Evolutionary conservation across 2,329 filamentous ascomycete genomes (phyloP).

Genomic region (Zymoseptoria pseudotritici): DNA sequence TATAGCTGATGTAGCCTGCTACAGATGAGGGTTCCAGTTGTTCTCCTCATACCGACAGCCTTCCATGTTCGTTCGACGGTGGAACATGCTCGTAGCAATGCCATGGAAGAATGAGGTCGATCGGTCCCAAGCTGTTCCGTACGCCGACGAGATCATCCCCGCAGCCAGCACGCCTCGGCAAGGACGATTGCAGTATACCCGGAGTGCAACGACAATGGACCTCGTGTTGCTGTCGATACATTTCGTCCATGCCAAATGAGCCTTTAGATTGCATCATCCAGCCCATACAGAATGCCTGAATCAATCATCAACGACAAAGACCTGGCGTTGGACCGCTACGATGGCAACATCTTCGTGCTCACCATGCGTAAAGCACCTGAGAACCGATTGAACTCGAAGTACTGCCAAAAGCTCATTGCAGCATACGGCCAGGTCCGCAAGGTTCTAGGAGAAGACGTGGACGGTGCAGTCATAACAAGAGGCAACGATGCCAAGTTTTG

Average conservation of each 20-base stretch:
- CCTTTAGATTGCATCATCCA: neutral
- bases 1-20: neutral
- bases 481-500: constrained; percentile 46
- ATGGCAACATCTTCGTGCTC: constrained; percentile 44
- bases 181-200: neutral
- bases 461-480: constrained; percentile 47
- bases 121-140: neutral
- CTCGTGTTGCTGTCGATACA: neutral
- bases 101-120: too few relatives aligned
- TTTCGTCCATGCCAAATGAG: neutral
- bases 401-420: constrained; percentile 47
- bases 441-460: constrained; percentile 40
- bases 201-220: neutral
- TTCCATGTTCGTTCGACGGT: neutral
- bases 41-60: neutral
- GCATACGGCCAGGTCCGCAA: constrained; percentile 43
- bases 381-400: constrained; percentile 45
- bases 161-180: constrained; percentile 1
- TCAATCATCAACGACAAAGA: constrained; percentile 34
- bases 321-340: constrained; percentile 39
- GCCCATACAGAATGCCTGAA: constrained; percentile 13
- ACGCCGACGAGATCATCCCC: neutral
- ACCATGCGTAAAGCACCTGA: constrained; percentile 49
- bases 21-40: neutral
- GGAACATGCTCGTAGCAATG: neutral